Conservation (phyloP, 768 basidiomycete species). For the Boletus coccyginus region DNA sequence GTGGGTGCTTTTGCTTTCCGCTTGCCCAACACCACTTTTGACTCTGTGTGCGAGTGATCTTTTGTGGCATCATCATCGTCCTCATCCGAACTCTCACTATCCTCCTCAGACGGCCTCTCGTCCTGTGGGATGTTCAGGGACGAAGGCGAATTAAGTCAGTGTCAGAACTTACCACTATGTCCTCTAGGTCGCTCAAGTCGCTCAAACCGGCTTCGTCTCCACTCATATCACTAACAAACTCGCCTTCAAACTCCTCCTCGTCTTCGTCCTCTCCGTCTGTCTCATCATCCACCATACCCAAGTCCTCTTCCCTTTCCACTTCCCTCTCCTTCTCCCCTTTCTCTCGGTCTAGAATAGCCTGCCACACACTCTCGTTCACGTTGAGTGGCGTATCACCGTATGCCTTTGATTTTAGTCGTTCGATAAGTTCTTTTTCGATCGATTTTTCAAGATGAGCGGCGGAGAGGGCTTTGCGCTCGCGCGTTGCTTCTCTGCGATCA, state of each 20-base stretch:
- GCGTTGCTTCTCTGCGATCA: conserved; percentile 85
- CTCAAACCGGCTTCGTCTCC: conserved; percentile 43
- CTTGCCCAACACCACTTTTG: conserved; percentile 58
- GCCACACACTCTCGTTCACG: conserved; percentile 97
- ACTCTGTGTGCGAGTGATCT: conserved; percentile 35
- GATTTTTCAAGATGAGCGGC: conserved; percentile 94
- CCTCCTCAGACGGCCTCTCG: conserved; percentile 37
- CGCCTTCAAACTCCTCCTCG: conserved; percentile 46
- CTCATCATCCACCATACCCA: conserved; percentile 53
- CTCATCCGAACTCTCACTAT: conserved; percentile 41
- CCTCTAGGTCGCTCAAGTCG: conserved; percentile 62
- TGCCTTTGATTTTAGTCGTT: conserved; percentile 92
- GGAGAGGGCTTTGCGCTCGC: conserved; percentile 94
- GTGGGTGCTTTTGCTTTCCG: conserved; percentile 53
- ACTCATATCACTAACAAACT: conserved; percentile 57
- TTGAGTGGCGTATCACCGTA: conserved; percentile 98
- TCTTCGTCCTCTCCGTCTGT: conserved; percentile 50
- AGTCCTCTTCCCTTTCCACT: conserved; percentile 35
- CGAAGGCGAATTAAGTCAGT: background rate
- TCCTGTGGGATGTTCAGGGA: conserved; percentile 31
- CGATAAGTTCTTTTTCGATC: conserved; percentile 94
- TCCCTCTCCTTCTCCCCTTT: conserved; percentile 45
- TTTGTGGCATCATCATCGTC: conserved; percentile 39
- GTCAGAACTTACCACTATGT: conserved; percentile 49
- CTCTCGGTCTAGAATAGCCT: conserved; percentile 84